These are phyloP conservation scores for Eucalyptus polybractea DNA, from an alignment of 345 rosid genomes.

Conservation along the genomic window DNA sequence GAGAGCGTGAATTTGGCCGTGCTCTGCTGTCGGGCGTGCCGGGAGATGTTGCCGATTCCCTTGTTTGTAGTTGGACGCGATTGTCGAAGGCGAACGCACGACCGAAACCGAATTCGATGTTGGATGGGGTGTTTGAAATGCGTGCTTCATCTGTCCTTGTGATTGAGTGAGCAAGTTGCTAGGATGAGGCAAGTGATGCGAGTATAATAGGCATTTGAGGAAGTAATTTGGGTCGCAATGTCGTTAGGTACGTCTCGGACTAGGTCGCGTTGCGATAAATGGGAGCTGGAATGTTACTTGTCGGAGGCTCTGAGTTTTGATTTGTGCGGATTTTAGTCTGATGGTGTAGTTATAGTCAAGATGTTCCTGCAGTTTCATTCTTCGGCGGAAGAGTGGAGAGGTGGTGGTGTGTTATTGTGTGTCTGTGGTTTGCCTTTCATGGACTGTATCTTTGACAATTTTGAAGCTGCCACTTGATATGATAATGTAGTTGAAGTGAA, in stretches of 20 bases:
- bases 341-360: neutral
- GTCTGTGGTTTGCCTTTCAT: too few relatives aligned
- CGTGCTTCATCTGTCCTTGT: neutral
- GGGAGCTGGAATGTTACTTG: neutral
- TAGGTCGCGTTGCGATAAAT: neutral
- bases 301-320: neutral
- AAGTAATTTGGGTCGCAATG: neutral
- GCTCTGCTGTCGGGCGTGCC: neutral
- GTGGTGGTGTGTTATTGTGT: too few relatives aligned
- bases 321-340: neutral
- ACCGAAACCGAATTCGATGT: neutral
- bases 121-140: neutral
- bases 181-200: neutral
- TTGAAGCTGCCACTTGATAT: too few relatives aligned
- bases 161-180: neutral
- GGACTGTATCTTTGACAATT: too few relatives aligned
- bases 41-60: neutral
- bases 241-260: neutral
- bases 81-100: too few relatives aligned
- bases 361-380: neutral
- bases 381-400: neutral
- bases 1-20: neutral
- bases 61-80: neutral
- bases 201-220: neutral
- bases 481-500: too few relatives aligned